Percentiles rank a stretch among this genome's conserved stretches.
These are phyloP conservation scores for Leishmania arabica DNA, from an alignment of 208 protist species.

Conservation along the genomic window DNA sequence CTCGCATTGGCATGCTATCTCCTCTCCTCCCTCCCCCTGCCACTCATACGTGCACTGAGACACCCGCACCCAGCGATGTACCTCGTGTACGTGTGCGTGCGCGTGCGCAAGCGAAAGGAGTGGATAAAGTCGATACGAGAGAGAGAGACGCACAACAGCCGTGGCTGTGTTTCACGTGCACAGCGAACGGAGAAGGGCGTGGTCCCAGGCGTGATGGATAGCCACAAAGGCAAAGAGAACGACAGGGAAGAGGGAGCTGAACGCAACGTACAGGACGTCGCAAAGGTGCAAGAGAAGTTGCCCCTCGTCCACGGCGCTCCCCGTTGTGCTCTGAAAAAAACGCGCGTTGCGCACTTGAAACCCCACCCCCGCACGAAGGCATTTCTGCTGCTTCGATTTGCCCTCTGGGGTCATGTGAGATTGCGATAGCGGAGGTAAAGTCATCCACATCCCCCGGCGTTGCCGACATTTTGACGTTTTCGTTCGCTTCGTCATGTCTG, in stretches of 20 bases:
- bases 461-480: background rate
- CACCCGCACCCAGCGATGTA: background rate
- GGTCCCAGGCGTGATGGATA: background rate
- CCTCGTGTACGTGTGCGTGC: background rate
- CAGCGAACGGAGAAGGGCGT: background rate
- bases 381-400: background rate
- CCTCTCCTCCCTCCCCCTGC: background rate
- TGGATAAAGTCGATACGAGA: background rate
- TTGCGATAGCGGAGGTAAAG: background rate
- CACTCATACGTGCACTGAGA: background rate
- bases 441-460: background rate
- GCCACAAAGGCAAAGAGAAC: background rate
- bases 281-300: background rate
- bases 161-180: background rate
- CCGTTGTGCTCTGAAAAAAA: background rate
- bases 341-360: too few species aligned
- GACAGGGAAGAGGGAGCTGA: background rate
- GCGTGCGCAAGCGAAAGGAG: background rate
- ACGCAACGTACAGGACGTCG: background rate
- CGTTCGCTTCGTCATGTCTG: background rate
- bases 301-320: background rate
- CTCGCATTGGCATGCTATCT: background rate
- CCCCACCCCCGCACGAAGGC: background rate
- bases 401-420: background rate
- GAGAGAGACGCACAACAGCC: background rate